These are phyloP conservation scores for Stagonosporopsis tanaceti DNA, from an alignment of 2,329 filamentous ascomycete genomes.

Conservation along the genomic window DNA sequence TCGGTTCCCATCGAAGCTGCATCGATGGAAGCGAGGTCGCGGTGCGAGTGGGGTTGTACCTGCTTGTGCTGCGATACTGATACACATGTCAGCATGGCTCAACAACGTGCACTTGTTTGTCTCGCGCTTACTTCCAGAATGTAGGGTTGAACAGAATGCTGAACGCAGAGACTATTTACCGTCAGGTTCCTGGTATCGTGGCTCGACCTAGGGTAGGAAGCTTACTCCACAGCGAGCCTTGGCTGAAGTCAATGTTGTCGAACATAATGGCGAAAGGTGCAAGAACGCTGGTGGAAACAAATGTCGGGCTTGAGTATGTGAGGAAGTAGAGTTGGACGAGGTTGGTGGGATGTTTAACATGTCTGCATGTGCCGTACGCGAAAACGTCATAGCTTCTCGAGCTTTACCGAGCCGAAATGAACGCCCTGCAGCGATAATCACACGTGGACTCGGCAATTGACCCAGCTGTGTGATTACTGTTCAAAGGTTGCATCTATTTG, in stretches of 20 bases:
- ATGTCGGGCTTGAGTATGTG: background rate
- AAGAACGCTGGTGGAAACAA: background rate
- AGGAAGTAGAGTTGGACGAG: background rate
- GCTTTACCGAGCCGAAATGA: constrained; percentile 16
- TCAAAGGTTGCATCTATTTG: background rate
- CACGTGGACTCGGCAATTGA: background rate
- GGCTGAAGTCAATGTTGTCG: constrained; percentile 53
- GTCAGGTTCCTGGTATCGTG: constrained; percentile 5
- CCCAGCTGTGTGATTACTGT: background rate
- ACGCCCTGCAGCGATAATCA: background rate
- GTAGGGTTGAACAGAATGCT: constrained; percentile 94
- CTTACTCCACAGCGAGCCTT: constrained; percentile 59
- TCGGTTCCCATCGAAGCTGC: background rate
- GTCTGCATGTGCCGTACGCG: constrained; percentile 32
- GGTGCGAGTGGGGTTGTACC: constrained; percentile 59
- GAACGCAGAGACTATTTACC: constrained; percentile 72
- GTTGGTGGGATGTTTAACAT: constrained; percentile 31
- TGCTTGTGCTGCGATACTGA: constrained; percentile 81
- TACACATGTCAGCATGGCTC: constrained; percentile 2
- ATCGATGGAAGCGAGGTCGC: background rate
- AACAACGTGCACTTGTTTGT: background rate
- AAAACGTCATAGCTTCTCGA: constrained; percentile 41
- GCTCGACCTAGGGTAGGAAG: constrained; percentile 11
- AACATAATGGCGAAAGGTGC: constrained; percentile 27
- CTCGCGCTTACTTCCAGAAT: constrained; percentile 88